These are phyloP conservation scores for Colletotrichum sp. DNA, from an alignment of 2,329 filamentous ascomycete species.

Conservation along the genomic window DNA sequence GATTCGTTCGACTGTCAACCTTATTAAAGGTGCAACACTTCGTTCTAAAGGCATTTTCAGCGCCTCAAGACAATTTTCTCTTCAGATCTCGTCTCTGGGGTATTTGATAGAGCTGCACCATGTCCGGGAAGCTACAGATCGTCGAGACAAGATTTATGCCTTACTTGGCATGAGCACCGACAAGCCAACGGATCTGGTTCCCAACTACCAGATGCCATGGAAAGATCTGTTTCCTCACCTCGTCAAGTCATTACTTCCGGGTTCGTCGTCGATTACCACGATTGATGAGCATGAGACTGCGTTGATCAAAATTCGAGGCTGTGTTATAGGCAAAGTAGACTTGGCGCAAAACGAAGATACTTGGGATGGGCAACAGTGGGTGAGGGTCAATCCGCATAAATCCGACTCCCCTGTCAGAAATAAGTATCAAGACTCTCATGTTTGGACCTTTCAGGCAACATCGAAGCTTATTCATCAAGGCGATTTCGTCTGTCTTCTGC, in stretches of 20 bases:
- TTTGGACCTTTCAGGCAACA: too few relatives aligned
- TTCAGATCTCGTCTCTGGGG: fast-evolving
- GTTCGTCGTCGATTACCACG: fast-evolving
- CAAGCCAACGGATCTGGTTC: fast-evolving
- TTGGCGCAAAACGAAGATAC: fast-evolving
- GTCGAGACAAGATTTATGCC: neutral
- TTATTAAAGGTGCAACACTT: fast-evolving
- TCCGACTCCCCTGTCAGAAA: too few relatives aligned
- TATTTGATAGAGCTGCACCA: neutral
- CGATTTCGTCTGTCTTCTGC: neutral
- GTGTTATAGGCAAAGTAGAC: fast-evolving
- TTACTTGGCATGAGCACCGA: neutral
- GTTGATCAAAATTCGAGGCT: fast-evolving
- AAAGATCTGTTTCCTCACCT: fast-evolving
- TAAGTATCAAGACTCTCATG: too few relatives aligned
- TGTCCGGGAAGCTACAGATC: neutral
- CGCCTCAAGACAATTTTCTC: fast-evolving
- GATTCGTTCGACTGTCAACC: neutral
- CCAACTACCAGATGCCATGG: neutral
- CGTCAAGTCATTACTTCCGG: neutral
- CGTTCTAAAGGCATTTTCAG: neutral
- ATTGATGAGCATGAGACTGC: neutral
- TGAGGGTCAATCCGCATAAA: fast-evolving
- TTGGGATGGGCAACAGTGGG: neutral
- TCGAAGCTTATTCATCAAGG: fast-evolving